Evolutionary conservation across 2,329 filamentous ascomycete species (phyloP).

Genomic region (Nemania bipapillata): DNA sequence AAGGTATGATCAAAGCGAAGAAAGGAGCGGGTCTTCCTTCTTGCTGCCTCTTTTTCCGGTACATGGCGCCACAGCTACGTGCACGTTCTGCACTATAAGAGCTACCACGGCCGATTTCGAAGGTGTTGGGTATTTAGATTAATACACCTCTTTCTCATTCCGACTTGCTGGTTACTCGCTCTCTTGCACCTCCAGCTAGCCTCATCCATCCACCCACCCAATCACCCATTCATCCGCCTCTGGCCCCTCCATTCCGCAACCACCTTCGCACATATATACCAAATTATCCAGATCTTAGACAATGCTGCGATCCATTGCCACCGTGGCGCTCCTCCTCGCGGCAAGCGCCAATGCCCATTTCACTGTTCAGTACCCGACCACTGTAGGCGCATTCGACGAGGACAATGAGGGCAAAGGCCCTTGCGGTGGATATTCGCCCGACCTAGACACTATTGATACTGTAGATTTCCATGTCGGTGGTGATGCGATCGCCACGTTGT

Average conservation of each 20-base stretch:
- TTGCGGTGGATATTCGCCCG: constrained; percentile 65
- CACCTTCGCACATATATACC: constrained; percentile 32
- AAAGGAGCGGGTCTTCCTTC: constrained; percentile 14
- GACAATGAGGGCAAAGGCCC: constrained; percentile 59
- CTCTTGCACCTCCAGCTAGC: neutral
- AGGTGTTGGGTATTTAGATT: constrained; percentile 5
- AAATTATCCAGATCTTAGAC: constrained; percentile 49
- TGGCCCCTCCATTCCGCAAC: neutral
- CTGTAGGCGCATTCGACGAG: constrained; percentile 62
- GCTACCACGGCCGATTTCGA: constrained; percentile 1
- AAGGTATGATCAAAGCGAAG: neutral
- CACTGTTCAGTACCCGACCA: constrained; percentile 59
- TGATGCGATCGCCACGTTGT: constrained; percentile 61
- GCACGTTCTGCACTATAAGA: constrained; percentile 20
- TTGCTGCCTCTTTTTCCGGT: neutral
- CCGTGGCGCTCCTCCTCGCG: constrained; percentile 53
- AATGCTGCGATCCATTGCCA: constrained; percentile 53
- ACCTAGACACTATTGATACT: constrained; percentile 54
- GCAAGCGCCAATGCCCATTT: constrained; percentile 64
- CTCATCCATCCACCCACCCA: neutral
- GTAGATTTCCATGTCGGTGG: constrained; percentile 68
- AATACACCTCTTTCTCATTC: constrained; percentile 21
- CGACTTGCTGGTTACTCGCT: neutral
- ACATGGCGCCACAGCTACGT: neutral
- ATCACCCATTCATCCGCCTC: neutral